Evolutionary conservation across 1,139 yeast genomes (phyloP).

Genomic region (Trichomonascaceae sp.): DNA sequence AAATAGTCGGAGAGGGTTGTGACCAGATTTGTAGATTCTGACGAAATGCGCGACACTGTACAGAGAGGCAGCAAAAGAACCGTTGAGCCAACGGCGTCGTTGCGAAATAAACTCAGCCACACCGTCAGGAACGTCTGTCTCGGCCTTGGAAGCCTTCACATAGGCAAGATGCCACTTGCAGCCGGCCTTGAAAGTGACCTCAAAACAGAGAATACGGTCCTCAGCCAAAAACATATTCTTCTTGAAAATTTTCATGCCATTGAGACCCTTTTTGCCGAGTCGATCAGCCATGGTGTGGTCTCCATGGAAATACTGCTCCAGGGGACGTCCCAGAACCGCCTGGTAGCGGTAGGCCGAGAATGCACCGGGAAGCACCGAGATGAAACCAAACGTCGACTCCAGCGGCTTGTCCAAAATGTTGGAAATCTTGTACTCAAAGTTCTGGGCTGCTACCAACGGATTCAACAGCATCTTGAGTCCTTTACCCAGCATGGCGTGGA

Average conservation of each 20-base stretch:
- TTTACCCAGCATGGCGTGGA: constrained; percentile 85
- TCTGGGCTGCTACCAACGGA: constrained; percentile 92
- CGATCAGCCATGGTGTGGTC: constrained; percentile 42
- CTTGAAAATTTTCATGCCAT: constrained; percentile 58
- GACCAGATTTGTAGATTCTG: constrained; percentile 67
- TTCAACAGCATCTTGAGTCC: constrained; percentile 63
- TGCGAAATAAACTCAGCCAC: constrained; percentile 79
- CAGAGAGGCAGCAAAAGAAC: constrained; percentile 91
- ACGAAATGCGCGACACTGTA: constrained; percentile 66
- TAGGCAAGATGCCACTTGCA: constrained; percentile 81
- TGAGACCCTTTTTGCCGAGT: constrained; percentile 35
- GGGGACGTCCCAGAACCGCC: constrained; percentile 39
- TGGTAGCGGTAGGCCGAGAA: constrained; percentile 57
- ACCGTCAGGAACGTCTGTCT: constrained; percentile 89
- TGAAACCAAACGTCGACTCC: constrained; percentile 86
- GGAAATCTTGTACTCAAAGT: constrained; percentile 91
- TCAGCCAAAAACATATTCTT: constrained; percentile 94
- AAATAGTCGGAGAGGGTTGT: constrained; percentile 55
- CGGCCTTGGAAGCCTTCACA: constrained; percentile 84
- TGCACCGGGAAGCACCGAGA: constrained; percentile 92
- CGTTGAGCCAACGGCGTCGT: constrained; percentile 92
- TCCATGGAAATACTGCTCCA: constrained; percentile 83
- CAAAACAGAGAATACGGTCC: constrained; percentile 91
- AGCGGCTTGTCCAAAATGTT: constrained; percentile 89
- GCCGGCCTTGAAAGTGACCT: constrained; percentile 64